Evolutionary conservation across 2,329 filamentous ascomycete species (phyloP).

Genomic region (Daldinia eschscholtzii): DNA sequence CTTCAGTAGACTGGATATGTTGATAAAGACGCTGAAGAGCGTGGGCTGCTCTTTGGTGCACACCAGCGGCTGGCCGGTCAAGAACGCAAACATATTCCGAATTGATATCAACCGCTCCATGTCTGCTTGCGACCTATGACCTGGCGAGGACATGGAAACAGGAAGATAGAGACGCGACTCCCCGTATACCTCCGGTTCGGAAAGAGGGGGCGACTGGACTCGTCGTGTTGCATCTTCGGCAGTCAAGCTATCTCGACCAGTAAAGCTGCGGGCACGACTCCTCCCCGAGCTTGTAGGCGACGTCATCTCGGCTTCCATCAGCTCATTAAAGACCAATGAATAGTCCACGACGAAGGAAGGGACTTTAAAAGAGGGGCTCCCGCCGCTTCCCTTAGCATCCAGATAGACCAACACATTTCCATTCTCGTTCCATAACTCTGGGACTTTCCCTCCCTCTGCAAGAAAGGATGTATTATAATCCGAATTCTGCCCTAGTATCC

Average conservation of each 20-base stretch:
- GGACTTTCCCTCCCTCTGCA: constrained; percentile 69
- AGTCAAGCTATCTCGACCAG: constrained; percentile 61
- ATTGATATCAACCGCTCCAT: constrained; percentile 69
- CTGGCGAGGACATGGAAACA: constrained; percentile 55
- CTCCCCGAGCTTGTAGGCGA: constrained; percentile 50
- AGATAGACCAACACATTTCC: constrained; percentile 71
- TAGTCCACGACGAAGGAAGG: constrained; percentile 65
- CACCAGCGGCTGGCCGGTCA: constrained; percentile 73
- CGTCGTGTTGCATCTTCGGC: constrained; percentile 63
- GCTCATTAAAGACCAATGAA: constrained; percentile 67
- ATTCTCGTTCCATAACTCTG: constrained; percentile 74
- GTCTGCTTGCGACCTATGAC: constrained; percentile 58
- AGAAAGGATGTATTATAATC: constrained; percentile 70
- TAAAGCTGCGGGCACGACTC: constrained; percentile 60
- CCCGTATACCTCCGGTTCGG: constrained; percentile 52
- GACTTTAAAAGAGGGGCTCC: constrained; percentile 72
- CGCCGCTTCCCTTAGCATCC: constrained; percentile 63
- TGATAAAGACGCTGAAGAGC: constrained; percentile 66
- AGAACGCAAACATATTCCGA: constrained; percentile 75
- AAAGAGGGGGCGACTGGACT: constrained; percentile 54
- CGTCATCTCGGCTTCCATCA: constrained; percentile 62
- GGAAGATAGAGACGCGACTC: constrained; percentile 69
- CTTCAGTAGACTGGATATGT: constrained; percentile 66
- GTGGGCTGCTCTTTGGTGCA: constrained; percentile 66
- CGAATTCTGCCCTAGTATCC: constrained; percentile 67